Evolutionary conservation across 176 grass and related monocot species (phyloP).

Genomic region (Carex myosuroides): DNA sequence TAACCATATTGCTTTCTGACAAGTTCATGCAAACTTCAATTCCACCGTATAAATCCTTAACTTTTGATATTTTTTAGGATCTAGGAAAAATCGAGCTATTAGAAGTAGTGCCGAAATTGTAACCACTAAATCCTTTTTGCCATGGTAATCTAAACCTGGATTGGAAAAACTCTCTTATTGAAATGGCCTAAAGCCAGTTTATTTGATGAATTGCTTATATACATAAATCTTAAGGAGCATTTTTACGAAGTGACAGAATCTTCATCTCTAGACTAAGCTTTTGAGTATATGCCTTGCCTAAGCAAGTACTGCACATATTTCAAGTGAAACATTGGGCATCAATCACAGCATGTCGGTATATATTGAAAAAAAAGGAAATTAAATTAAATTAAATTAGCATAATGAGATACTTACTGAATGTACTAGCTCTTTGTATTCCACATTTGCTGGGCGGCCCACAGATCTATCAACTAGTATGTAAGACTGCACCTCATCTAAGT

Average conservation of each 20-base stretch:
- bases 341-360: background rate
- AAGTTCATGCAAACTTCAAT: background rate
- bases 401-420: conserved; percentile 42
- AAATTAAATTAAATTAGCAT: background rate
- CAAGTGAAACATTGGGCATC: background rate
- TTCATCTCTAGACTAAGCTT: conserved; percentile 3
- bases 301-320: background rate
- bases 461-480: conserved; percentile 71
- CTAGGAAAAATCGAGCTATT: background rate
- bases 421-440: conserved; percentile 47
- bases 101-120: background rate
- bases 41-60: background rate
- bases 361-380: background rate
- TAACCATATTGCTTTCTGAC: background rate
- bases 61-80: background rate
- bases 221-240: background rate
- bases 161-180: background rate
- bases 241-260: background rate
- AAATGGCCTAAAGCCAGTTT: background rate
- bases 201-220: background rate
- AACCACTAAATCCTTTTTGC: background rate
- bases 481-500: conserved; percentile 89
- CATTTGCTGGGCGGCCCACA: conserved; percentile 27
- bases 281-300: background rate
- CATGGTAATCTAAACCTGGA: background rate